Base-by-base conservation (phyloP, 2,329 filamentous ascomycete genomes). In the Alternaria alternata region DNA sequence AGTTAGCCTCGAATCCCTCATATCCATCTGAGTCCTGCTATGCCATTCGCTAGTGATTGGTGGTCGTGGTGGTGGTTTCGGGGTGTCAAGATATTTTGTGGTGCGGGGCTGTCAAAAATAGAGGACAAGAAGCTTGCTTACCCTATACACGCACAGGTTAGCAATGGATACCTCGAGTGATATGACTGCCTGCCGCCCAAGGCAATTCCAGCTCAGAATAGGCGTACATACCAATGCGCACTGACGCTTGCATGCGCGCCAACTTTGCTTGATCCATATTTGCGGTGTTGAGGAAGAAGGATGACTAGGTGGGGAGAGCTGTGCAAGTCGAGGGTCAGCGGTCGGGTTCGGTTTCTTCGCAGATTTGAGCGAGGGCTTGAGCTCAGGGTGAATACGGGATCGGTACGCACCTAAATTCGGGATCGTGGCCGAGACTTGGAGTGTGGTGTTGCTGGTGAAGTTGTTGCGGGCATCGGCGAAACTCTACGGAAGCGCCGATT, bases 261-360 rank as follows among this genome's bases (percentile, higher is more conserved):
- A 81, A 74, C 78, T 81, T 81, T 70, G 77, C 78, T 68, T 80
- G 77, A 79, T 81, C 79, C 78, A 81, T 80, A 75, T 71, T 80
- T 79, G 77, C 75, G 74, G 73, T 76, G 63, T 67, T 65, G 65
- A 59, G 62, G 62, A 64, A 51, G 66, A 64, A 62, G 42, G 57
- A 59, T 60, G 59, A 69, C 59, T 60, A 57, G 52, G 66, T 59
- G 61, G 59, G 60, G 61, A 62, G 65, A 63, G 62, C 70, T 72
- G 62, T 61, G 20, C 57, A 26, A 51, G 63, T 43, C 22, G 54
- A 53, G 42, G 24, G 69, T 73, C 61, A 73, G 69, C 59, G 51
- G 43, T 51, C 52, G 51, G 56, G 56, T 61, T 53, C 57, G 52
- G 30, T 59, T 62, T 64, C 63, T 65, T 62, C 60, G 42, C 24